Percentiles rank a stretch among this genome's conserved stretches.
phyloP scores from a whole-genome alignment of 1,284 basidiomycete species.

The Sporisorium exsertum region DNA sequence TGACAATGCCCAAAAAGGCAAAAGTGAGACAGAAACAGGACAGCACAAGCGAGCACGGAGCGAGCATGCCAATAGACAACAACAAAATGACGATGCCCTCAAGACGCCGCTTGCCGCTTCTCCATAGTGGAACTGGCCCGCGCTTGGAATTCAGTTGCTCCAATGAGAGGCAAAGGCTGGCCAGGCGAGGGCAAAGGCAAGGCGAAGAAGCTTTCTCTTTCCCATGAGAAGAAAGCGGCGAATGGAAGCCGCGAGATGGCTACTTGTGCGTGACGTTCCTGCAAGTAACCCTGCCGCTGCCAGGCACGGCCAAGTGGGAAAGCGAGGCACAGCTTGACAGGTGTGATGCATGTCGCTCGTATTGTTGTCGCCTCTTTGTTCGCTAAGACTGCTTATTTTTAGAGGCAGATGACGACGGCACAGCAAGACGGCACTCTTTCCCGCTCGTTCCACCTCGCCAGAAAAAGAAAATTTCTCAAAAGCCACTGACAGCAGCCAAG shows the following conservation, averaged over 20 bases:
- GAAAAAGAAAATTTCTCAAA: not conserved
- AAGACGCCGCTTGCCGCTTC: too few species aligned
- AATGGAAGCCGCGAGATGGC: not conserved
- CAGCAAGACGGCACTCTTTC: not conserved
- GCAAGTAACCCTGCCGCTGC: not conserved
- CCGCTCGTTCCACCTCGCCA: too few species aligned
- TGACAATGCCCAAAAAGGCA: not conserved
- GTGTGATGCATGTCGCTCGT: not conserved
- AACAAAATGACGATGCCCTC: not conserved
- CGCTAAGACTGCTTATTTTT: slow-evolving; percentile 2
- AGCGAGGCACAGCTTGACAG: slow-evolving; percentile 7
- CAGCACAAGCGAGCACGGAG: not conserved
- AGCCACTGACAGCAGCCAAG: not conserved
- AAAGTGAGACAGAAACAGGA: not conserved
- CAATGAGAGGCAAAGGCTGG: not conserved
- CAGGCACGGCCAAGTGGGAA: not conserved
- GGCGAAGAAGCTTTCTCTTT: not conserved
- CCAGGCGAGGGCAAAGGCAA: not conserved
- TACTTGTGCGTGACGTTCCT: too few species aligned
- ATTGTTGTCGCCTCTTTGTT: not conserved
- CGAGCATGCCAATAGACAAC: not conserved
- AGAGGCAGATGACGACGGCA: slow-evolving; percentile 1
- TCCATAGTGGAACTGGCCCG: not conserved
- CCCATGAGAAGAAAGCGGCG: not conserved
- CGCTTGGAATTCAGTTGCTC: not conserved